Evolutionary conservation across 2,329 filamentous ascomycete genomes (phyloP), one percentile per base, ranked within the genome.

Genomic region (Stachybotrys elegans): DNA sequence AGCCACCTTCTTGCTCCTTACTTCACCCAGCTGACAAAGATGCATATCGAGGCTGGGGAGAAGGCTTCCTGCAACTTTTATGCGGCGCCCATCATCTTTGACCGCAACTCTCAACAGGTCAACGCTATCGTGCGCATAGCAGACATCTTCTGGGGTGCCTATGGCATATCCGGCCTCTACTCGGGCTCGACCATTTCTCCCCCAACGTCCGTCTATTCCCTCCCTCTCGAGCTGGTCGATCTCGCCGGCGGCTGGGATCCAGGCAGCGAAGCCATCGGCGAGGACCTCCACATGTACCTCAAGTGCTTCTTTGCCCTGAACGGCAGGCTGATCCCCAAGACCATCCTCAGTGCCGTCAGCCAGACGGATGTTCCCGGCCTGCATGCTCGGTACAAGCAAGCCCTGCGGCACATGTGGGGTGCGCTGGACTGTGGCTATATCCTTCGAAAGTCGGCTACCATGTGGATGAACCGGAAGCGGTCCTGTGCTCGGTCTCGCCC

Each of bases 221-320:
- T 88, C 1, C 79, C 84, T 2, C 73, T 88, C 32, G 73, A 78
- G 38, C 66, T 88, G 14, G 76, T 84, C 32, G 83, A 86, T 53
- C 73, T 78, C 22, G 84, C 86, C 22, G 81, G 82, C 11, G 84
- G 84, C 21, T 88, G 84, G 84, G 84, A 88, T 57, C 78, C 78
- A 43, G 82, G 79, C 41, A 73, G 78, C 2, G 83, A 86, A 48
- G 83, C 84, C 17, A 88, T 88, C 51, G 84, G 84, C 35, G 84
- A 88, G 62, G 84, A 88, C 57, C 64, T 88, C 56, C 84, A 88
- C 67, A 88, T 88, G 84, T 85, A 85, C 57, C 72, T 88, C 49
- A 88, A 88, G 69, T 87, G 83, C 60, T 88, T 88, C 67, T 88
- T 88, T 51, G 81, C 83, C 1, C 73, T 86, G 16, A 84, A 84